Evolutionary conservation across 169 alveolate genomes (phyloP).

Genomic region (Theileria annulata): DNA sequence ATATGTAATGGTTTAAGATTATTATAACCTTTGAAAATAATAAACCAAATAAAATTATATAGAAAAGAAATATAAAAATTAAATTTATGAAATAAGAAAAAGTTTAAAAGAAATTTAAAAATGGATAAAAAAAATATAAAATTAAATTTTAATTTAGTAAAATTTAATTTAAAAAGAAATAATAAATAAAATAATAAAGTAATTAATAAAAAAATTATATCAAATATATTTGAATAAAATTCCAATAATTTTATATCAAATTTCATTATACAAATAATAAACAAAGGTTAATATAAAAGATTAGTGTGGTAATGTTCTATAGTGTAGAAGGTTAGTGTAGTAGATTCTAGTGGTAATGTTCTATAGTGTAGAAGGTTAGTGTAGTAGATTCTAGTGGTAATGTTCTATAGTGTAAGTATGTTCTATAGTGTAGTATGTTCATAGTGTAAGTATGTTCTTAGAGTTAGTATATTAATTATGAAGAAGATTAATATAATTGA

Average conservation of each 20-base stretch:
- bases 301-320: no score
- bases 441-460: no score
- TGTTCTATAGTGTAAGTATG: no score
- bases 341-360: no score
- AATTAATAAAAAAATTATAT: not conserved
- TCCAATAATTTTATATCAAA: not conserved
- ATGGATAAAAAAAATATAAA: not conserved
- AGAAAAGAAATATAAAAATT: not conserved
- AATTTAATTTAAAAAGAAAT: not conserved
- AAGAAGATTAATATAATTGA: conserved; percentile 14
- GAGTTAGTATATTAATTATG: no score
- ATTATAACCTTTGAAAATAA: not conserved
- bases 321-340: no score
- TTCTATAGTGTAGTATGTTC: no score
- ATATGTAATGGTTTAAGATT: not conserved
- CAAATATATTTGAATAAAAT: not conserved
- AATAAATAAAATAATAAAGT: not conserved
- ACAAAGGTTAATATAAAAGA: not conserved
- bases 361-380: no score
- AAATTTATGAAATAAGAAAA: not conserved
- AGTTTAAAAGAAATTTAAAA: not conserved
- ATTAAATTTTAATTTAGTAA: not conserved
- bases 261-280: not conserved
- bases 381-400: no score
- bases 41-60: not conserved